Base-by-base conservation (phyloP, 2,329 filamentous ascomycete species). In the Hypomyces rosellus region DNA sequence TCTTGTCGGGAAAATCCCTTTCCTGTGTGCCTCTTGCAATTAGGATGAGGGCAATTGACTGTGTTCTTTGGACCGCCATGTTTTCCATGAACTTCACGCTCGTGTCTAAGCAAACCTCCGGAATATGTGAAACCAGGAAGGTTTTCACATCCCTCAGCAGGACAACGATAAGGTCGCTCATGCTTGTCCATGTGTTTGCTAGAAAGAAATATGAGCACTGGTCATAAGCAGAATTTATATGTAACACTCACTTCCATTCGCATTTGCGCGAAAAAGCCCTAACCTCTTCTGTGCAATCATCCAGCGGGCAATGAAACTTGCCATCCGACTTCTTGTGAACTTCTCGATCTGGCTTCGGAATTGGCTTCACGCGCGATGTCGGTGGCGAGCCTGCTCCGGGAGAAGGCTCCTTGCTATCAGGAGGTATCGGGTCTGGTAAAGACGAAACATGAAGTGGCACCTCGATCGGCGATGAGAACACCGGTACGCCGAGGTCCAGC, bases 151-250 rank as follows among this genome's bases (percentile, higher is more conserved):
- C 86, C 87, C n/a, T 81, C 77, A 40, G 86, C 84, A 18, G 74
- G 77, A 68, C 92, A 97, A 61, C 90, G 88, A 65, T 96, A 97
- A 1, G 92, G 92, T 12, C 92, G 80, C 59, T 96, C 90, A 66
- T 97, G 92, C 67, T 96, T 96, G 71, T 97, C 92, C 91, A 96
- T 96, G 66, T 97, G 92, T 72, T 97, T 96, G 65, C 89, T 95
- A 57, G 6, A 6, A 15, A 25, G 13, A 3, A 48, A 9, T 25
- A 54, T 68, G 57, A 68, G 61, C 55, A 49, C 50, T 44, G n/a
- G 15, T 14, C 20, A 37, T 41, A 12, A 39, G 9, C 33, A 36
- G 16, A 16, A 16, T 20, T 5, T 8, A 44, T 20, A 12, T 37
- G 33, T 18, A 20, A 34, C 30, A 79, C 88, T 80, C 74, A 93